Percentiles rank a stretch among this genome's conserved stretches.
Conservation (phyloP, 2,329 filamentous ascomycete genomes). For the Raffaelea deltoideospora region DNA sequence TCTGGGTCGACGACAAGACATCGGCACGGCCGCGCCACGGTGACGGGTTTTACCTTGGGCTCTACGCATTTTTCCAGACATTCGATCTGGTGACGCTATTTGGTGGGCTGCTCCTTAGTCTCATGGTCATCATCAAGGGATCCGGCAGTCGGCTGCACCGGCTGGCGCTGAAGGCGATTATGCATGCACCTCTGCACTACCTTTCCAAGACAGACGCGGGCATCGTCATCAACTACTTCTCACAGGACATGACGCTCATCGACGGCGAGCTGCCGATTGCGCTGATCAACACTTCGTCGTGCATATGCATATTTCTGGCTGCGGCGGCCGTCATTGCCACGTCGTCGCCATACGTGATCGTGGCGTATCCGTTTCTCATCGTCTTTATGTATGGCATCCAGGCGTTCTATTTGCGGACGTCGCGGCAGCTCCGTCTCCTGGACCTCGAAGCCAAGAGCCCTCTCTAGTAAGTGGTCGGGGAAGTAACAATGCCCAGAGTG, state of each 20-base stretch:
- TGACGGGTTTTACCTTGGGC: conserved; percentile 15
- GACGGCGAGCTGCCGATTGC: conserved; percentile 21
- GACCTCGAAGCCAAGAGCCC: conserved; percentile 48
- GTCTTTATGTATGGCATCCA: conserved; percentile 33
- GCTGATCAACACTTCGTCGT: conserved; percentile 11
- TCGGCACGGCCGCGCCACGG: conserved; percentile 7
- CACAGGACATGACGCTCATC: conserved; percentile 25
- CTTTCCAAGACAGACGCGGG: conserved; percentile 21
- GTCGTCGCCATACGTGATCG: conserved; percentile 15
- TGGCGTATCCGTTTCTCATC: conserved; percentile 33
- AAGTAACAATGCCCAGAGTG: no score
- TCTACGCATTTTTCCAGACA: conserved; percentile 14
- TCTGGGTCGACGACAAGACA: conserved; percentile 12
- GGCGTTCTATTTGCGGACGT: conserved; percentile 43
- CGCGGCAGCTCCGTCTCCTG: conserved; percentile 41
- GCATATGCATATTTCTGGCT: conserved; percentile 11
- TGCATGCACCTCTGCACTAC: conserved; percentile 17
- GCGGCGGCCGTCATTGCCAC: conserved; percentile 16
- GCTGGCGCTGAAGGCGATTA: conserved; percentile 16
- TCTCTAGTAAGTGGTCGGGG: conserved; percentile 31
- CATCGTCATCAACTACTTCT: conserved; percentile 22
- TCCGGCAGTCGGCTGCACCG: conserved; percentile 14
- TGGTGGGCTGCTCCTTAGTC: conserved; percentile 8
- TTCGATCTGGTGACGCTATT: conserved; percentile 9
- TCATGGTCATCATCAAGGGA: conserved; percentile 9